Evolutionary conservation across 1,284 basidiomycete genomes (phyloP).

Genomic region (Peniophora sp.): DNA sequence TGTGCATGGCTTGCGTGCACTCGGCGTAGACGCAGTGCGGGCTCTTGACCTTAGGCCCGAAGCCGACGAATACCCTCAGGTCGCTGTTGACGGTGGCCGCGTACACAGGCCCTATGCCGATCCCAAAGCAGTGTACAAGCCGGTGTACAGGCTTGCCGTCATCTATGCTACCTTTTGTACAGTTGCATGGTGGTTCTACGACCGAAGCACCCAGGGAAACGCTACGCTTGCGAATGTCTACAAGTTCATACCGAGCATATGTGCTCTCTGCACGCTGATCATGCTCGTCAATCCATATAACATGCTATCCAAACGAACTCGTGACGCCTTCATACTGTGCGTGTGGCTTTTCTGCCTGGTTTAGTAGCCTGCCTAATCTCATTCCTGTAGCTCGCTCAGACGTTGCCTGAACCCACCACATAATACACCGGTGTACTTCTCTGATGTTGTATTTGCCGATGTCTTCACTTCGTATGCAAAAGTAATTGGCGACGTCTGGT

Average conservation of each 20-base stretch:
- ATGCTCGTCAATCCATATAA: slow-evolving; percentile 62
- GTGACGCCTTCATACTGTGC: slow-evolving; percentile 70
- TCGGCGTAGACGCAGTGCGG: slow-evolving; percentile 68
- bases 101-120: slow-evolving; percentile 26
- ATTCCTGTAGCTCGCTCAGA: slow-evolving; percentile 43
- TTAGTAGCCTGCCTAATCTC: slow-evolving; percentile 1
- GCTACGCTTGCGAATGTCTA: slow-evolving; percentile 58
- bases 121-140: slow-evolving; percentile 38
- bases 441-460: slow-evolving; percentile 92
- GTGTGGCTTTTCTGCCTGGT: slow-evolving; percentile 19
- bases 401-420: slow-evolving; percentile 69
- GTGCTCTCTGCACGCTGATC: slow-evolving; percentile 49
- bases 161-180: slow-evolving; percentile 54
- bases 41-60: slow-evolving; percentile 54
- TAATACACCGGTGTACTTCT: slow-evolving; percentile 69
- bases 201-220: slow-evolving; percentile 49
- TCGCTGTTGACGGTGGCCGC: slow-evolving; percentile 20
- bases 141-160: slow-evolving; percentile 62
- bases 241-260: slow-evolving; percentile 68
- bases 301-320: slow-evolving; percentile 57
- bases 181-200: slow-evolving; percentile 60
- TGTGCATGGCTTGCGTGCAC: slow-evolving; percentile 68
- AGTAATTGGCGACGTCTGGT: slow-evolving; percentile 91
- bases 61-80: slow-evolving; percentile 19
- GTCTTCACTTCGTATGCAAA: slow-evolving; percentile 95